Evolutionary conservation across 108 stramenopile species (phyloP), one percentile per base, ranked within the genome.

Genomic region (Epithemia pelagica): DNA sequence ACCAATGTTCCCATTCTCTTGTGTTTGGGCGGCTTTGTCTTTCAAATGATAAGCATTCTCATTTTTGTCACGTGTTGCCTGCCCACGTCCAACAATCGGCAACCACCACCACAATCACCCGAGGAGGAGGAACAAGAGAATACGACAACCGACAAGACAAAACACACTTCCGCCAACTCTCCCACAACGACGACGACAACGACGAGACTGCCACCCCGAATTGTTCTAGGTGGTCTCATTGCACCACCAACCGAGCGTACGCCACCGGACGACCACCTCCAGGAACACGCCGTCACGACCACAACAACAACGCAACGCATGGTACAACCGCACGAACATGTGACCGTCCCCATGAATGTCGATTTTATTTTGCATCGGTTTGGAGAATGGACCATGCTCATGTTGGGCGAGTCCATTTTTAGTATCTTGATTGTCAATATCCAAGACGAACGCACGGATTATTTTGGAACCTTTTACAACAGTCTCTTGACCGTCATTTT

Each of bases 301-400:
- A n/a, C n/a, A n/a, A n/a, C n/a, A n/a, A n/a, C n/a, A n/a, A n/a
- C n/a, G n/a, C 37, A 46, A 46, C 10, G 15, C 5, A 15, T 10
- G 37, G 10, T 10, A 46, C 10, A 46, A 15, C 37, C 10, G 5
- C 37, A 46, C 15, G 10, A 15, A 10, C 37, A 46, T 15, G 37
- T 46, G 37, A 46, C 37, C 15, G 51, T 84, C 0, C 82, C 82
- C 0, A 54, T 74, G 55, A 76, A 83, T 59, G 61, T 79, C 37
- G 80, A 80, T 30, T 82, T 74, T 67, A 54, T 63, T 53, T 75
- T 80, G 20, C 84, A 85, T 62, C 54, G 84, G 2, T 68, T 80
- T 32, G 84, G 84, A 19, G 84, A 85, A 61, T 85, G 84, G 84
- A 82, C 59, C 25, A 80, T 85, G 81, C 59, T 86, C 10, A 82